Evolutionary conservation across 148 eudicot genomes (phyloP).

Genomic region (Arctostaphylos glauca): DNA sequence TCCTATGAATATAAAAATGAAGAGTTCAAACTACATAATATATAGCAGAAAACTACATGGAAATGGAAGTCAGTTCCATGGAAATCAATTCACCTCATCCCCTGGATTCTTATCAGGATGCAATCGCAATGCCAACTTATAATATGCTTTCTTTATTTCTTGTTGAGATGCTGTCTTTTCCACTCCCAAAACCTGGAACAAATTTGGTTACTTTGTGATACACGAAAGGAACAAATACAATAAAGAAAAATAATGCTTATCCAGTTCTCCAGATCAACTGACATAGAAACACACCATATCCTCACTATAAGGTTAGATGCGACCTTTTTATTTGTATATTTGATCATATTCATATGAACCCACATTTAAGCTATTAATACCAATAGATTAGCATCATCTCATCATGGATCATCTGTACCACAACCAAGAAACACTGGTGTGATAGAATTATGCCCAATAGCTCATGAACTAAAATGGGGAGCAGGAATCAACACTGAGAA

Average conservation of each 20-base stretch:
- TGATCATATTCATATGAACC: not conserved
- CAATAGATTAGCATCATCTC: slow-evolving; percentile 1
- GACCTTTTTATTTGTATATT: not conserved
- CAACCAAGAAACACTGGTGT: not conserved
- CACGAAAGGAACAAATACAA: not conserved
- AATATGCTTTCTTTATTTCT: slow-evolving; percentile 88
- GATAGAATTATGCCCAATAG: not conserved
- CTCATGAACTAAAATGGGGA: not conserved
- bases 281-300: not conserved
- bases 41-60: not conserved
- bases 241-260: not conserved
- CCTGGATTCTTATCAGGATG: slow-evolving; percentile 98
- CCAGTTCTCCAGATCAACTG: not conserved
- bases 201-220: not conserved
- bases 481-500: not conserved
- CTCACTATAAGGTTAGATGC: not conserved
- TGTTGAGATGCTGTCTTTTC: slow-evolving; percentile 72
- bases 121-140: slow-evolving; percentile 82
- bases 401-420: not conserved
- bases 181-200: slow-evolving; percentile 76
- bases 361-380: not conserved
- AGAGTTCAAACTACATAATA: not conserved
- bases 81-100: slow-evolving; percentile 60
- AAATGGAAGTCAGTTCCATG: not conserved
- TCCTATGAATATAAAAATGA: slow-evolving; percentile 37